Evolutionary conservation across 306 rosid species (phyloP).

Genomic region (Astragalus glycyphyllos): DNA sequence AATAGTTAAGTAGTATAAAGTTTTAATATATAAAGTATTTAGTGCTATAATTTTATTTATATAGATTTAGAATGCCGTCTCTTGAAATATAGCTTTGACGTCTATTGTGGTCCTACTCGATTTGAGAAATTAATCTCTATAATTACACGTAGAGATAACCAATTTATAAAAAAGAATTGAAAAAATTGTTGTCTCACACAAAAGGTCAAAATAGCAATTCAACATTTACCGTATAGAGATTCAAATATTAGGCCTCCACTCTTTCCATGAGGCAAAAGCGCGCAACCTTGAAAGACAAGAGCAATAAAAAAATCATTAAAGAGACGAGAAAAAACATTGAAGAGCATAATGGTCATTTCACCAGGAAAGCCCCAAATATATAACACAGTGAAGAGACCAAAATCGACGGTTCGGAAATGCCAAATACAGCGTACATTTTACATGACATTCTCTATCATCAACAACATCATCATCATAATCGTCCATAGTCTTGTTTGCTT

Average conservation of each 20-base stretch:
- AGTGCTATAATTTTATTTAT: too few relatives aligned
- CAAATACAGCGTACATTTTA: too few relatives aligned
- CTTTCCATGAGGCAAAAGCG: slow-evolving; percentile 13
- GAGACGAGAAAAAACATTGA: not conserved
- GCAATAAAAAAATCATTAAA: not conserved
- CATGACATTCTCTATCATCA: slow-evolving; percentile 4
- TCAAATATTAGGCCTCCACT: not conserved
- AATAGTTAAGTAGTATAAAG: too few relatives aligned
- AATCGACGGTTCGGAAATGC: slow-evolving; percentile 3
- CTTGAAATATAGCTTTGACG: too few relatives aligned
- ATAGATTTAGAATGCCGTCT: too few relatives aligned
- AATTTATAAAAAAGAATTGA: too few relatives aligned
- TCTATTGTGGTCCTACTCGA: too few relatives aligned
- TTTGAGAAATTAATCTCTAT: too few relatives aligned
- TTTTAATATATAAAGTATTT: too few relatives aligned
- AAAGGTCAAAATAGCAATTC: too few relatives aligned
- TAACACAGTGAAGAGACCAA: not conserved
- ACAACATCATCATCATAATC: not conserved
- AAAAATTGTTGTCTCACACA: too few relatives aligned
- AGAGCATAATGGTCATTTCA: slow-evolving; percentile 41
- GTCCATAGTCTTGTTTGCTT: not conserved
- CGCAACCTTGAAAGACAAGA: slow-evolving; percentile 3
- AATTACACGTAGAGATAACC: too few relatives aligned
- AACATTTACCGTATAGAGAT: not conserved
- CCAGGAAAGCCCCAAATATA: not conserved